Evolutionary conservation across 2,329 filamentous ascomycete species (phyloP), one percentile per base, ranked within the genome.

Genomic region (Geosmithia putterillii): DNA sequence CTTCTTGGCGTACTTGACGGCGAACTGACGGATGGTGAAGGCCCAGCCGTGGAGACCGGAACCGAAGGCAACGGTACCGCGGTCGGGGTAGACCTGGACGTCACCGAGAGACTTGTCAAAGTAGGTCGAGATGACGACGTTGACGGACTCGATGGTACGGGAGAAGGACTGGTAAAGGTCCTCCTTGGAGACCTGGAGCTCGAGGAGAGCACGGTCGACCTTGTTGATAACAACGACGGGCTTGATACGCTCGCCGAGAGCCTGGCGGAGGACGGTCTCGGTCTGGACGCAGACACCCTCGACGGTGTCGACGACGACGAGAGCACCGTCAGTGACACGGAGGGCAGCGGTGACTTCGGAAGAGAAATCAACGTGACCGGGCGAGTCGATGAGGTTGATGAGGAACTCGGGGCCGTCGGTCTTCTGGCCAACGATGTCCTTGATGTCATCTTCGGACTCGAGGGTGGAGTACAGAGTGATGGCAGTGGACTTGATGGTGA

Each of bases 281-380:
- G 92, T 98, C 80, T 98, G 92, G 67, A 98, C 92, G 72, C 92
- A 98, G 60, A 98, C 94, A 88, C 92, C 92, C 73, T 95, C 92
- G 57, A 98, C 86, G 70, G 89, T 95, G 77, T 98, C 92, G 75
- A 98, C 92, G 73, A 98, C 92, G 64, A 98, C 92, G 56, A 98
- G 86, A 61, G 92, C 92, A 86, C 92, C 92, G 63, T 98, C 92
- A 58, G 92, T 98, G 73, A 98, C 92, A 87, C 92, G 92, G 63
- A 98, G 90, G 66, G 92, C 92, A 66, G 92, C 92, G 64, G 92
- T 98, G 66, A 98, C 92, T 69, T 98, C 92, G 54, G 92, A 98
- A 37, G 92, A 98, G 83, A 98, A 98, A 75, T 98, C 92, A 75
- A 98, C 92, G 90, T 98, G 92, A 80, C 92, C 92, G 51, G 92